Evolutionary conservation across 2,329 filamentous ascomycete species (phyloP), one percentile per base, ranked within the genome.

Genomic region (Knufia fluminis): DNA sequence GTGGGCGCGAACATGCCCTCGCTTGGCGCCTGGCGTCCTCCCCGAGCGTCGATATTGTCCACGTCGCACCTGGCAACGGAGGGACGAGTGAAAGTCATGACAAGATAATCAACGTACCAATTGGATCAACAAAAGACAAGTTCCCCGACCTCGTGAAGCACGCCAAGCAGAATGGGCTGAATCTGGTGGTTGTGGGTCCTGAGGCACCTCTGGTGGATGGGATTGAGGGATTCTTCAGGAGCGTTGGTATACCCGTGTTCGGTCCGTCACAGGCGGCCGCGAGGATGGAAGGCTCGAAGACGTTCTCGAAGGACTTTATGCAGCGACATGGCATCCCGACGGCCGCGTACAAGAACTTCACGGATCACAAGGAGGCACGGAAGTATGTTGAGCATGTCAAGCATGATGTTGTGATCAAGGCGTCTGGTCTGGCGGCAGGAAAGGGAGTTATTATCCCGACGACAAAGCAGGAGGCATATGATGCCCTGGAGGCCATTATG

Each of bases 291-390:
- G 92, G 92, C 52, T 94, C 86, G 71, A 98, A 98, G 74, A 86
- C 91, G 9, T 97, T 94, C 67, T 89, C 86, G 54, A 98, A 98
- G 66, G 90, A 97, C 67, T 97, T 97, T 64, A 98, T 97, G 92
- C 83, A 85, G 68, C 82, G 83, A 57, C 81, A 94, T 70, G 77
- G 78, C 61, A 94, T 98, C 60, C 90, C 91, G 32, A 97, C 92
- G 1, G 92, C 92, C 14, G 80, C 79, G 33, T 97, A 95, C 71
- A 80, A 84, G 66, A 96, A 94, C 71, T 96, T 97, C 64, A 80
- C 75, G 65, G 76, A 86, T 60, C 90, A 85, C 67, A 78, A 83
- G 49, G 71, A 79, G 41, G 89, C 89, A 12, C 72, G 75, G 57
- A 70, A 79, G 58, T 94, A 97, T 64, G 71, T 97, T 46, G 82